phyloP scores from a whole-genome alignment of 352 stramenopile genomes.

The Globisporangium nagaii region DNA sequence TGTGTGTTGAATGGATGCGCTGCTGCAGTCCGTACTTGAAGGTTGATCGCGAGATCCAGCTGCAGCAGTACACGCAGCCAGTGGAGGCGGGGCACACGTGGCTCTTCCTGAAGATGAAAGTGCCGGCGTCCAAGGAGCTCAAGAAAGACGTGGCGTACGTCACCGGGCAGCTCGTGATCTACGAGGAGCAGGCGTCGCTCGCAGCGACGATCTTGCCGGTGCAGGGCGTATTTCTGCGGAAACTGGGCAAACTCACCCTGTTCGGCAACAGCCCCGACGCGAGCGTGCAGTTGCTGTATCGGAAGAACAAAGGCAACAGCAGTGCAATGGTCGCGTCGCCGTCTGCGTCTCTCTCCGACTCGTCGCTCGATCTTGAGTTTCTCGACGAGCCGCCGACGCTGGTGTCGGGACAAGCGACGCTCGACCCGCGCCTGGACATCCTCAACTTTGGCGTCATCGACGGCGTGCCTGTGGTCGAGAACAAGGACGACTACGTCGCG shows the following conservation, averaged over 20 bases:
- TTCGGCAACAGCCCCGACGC: conserved; percentile 82
- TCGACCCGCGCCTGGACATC: conserved; percentile 38
- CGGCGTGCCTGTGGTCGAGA: conserved; percentile 47
- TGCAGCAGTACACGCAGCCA: conserved; percentile 70
- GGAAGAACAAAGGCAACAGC: conserved; percentile 18
- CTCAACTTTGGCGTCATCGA: conserved; percentile 63
- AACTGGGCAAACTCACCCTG: conserved; percentile 65
- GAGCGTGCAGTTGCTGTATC: conserved; percentile 74
- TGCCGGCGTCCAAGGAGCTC: conserved; percentile 59
- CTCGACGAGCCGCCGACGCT: conserved; percentile 9
- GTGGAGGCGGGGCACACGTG: conserved; percentile 70
- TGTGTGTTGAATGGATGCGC: background rate
- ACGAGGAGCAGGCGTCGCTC: conserved; percentile 74
- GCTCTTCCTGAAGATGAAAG: conserved; percentile 81
- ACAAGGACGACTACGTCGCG: conserved; percentile 61
- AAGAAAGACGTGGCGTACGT: conserved; percentile 69
- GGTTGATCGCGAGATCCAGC: conserved; percentile 65
- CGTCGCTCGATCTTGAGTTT: conserved; percentile 22
- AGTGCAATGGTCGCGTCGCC: conserved; percentile 18
- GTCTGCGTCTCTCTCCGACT: conserved; percentile 2
- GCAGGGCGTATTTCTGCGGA: conserved; percentile 76
- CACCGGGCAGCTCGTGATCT: conserved; percentile 77
- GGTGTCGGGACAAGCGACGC: conserved; percentile 13
- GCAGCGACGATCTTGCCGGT: conserved; percentile 76
- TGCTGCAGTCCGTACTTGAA: conserved; percentile 58